Percentiles rank a stretch among this genome's conserved stretches.
Conservation (phyloP, 2,329 filamentous ascomycete genomes). For the Didymella pinodella region DNA sequence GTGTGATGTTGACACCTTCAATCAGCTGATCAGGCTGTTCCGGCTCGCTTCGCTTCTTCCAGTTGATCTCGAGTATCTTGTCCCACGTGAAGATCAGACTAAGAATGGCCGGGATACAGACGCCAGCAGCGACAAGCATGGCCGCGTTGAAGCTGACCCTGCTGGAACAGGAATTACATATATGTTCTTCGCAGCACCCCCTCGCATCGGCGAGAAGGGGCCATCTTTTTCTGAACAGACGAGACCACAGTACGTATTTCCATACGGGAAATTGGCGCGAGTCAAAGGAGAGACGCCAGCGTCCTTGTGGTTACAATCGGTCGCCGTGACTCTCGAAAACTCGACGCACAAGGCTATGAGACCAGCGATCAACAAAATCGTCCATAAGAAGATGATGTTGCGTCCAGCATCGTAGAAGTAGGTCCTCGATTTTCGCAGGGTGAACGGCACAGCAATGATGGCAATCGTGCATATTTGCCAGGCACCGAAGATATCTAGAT, state of each 20-base stretch:
- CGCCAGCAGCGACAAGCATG: slow-evolving; percentile 69
- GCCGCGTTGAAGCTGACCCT: slow-evolving; percentile 66
- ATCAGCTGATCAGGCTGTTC: slow-evolving; percentile 53
- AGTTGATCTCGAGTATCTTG: slow-evolving; percentile 70
- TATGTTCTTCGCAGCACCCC: slow-evolving; percentile 65
- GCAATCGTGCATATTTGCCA: slow-evolving; percentile 73
- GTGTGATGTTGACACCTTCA: slow-evolving; percentile 64
- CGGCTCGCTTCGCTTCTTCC: slow-evolving; percentile 57
- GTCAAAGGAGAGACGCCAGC: slow-evolving; percentile 51
- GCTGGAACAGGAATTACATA: slow-evolving; percentile 66
- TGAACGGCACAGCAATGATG: slow-evolving; percentile 69
- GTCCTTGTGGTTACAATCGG: slow-evolving; percentile 54
- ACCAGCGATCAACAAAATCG: slow-evolving; percentile 66
- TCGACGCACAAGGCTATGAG: slow-evolving; percentile 69
- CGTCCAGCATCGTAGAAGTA: slow-evolving; percentile 71
- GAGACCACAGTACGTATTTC: slow-evolving; percentile 56
- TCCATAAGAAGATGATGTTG: slow-evolving; percentile 73
- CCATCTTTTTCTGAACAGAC: slow-evolving; percentile 56
- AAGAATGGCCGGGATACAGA: slow-evolving; percentile 70
- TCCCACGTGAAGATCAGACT: slow-evolving; percentile 69
- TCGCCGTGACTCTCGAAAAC: slow-evolving; percentile 64
- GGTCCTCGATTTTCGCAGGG: slow-evolving; percentile 67
- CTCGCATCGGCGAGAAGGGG: slow-evolving; percentile 64
- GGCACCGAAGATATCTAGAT: slow-evolving; percentile 73
- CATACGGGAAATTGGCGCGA: slow-evolving; percentile 57